Base-by-base conservation (phyloP, 2,329 filamentous ascomycete species). In the Venturia aucupariae region DNA sequence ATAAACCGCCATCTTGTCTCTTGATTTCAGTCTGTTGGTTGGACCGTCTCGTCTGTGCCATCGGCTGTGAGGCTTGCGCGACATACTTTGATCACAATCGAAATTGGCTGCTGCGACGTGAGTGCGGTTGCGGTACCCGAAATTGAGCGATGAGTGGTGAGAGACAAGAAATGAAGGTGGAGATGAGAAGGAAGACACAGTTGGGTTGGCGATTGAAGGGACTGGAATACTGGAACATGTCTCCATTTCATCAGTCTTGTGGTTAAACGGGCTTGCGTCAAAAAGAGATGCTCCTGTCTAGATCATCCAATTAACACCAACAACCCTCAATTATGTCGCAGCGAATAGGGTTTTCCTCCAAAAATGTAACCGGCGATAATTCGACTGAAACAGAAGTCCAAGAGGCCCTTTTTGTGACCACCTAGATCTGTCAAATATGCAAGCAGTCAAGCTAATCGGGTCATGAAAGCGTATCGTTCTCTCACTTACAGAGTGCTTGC, bases 1-100 rank as follows among this genome's bases (percentile, higher is more conserved):
- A 57, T 57, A 3, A 35, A 57, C 10, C 15, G 51, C 51, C 27
- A 22, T 35, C 6, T 10, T 57, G 30, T 35, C 51, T 57, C 51
- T 57, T 57, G 24, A 35, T 35, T 35, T n/a, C 51, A 35, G 30
- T 11, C 22, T 35, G 30, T 57, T 57, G 51, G 51, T 35, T 38
- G 11, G 51, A 57, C 51, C 19, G 51, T 17, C 51, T n/a, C 30
- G 51, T 57, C 51, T 57, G 51, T 57, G 51, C 51, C 51, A 22
- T 32, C 17, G 19, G 30, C 27, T 57, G 51, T 57, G 51, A 57
- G 51, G 11, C 15, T 15, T 32, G 27, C 51, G 51, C 51, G 27
- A 57, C 51, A 57, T 57, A n/a, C 51, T 35, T 35, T 57, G 46
- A 51, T 15, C n/a, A 51, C n/a, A 17, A 17, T 19, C 5, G 8